These are phyloP conservation scores for Salmacisia buchloeana DNA, from an alignment of 1,284 basidiomycete species.

Conservation along the genomic window DNA sequence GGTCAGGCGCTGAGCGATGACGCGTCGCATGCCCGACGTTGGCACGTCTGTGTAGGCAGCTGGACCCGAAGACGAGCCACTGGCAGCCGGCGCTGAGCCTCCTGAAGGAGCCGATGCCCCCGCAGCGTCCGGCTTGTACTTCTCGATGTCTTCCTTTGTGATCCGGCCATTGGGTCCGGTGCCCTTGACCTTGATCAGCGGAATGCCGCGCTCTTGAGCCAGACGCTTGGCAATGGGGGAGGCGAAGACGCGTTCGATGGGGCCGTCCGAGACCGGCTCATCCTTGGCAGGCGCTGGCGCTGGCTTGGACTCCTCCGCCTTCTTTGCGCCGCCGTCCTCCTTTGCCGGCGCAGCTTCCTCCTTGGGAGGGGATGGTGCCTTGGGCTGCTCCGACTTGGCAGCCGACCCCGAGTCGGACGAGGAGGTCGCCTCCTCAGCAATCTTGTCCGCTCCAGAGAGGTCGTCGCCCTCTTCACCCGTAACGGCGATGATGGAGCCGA, in stretches of 20 bases:
- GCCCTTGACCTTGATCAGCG: conserved; percentile 84
- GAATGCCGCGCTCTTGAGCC: conserved; percentile 88
- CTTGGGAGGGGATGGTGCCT: conserved; percentile 51
- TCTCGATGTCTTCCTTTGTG: conserved; percentile 87
- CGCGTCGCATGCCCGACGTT: conserved; percentile 89
- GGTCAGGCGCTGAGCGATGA: conserved; percentile 80
- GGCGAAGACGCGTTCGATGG: conserved; percentile 66
- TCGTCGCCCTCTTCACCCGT: conserved; percentile 91
- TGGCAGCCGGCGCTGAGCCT: conserved; percentile 19
- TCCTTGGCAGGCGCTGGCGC: conserved; percentile 31
- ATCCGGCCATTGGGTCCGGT: conserved; percentile 91
- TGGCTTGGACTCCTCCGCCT: conserved; percentile 41
- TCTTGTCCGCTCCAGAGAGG: conserved; percentile 69
- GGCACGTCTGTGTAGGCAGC: conserved; percentile 74
- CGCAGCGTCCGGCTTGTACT: conserved; percentile 57
- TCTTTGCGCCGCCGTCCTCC: conserved; percentile 38
- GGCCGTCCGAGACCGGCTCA: conserved; percentile 28
- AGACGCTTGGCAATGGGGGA: conserved; percentile 94
- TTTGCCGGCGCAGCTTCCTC: conserved; percentile 53
- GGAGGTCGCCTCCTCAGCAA: conserved; percentile 61
- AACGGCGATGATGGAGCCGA: conserved; percentile 83
- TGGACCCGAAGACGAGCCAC: conserved; percentile 15
- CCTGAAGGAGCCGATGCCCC: conserved; percentile 18
- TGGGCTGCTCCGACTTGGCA: conserved; percentile 39
- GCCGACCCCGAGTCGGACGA: conserved; percentile 41